Conservation (phyloP, 148 eudicot species). For the Cornus kousa region DNA sequence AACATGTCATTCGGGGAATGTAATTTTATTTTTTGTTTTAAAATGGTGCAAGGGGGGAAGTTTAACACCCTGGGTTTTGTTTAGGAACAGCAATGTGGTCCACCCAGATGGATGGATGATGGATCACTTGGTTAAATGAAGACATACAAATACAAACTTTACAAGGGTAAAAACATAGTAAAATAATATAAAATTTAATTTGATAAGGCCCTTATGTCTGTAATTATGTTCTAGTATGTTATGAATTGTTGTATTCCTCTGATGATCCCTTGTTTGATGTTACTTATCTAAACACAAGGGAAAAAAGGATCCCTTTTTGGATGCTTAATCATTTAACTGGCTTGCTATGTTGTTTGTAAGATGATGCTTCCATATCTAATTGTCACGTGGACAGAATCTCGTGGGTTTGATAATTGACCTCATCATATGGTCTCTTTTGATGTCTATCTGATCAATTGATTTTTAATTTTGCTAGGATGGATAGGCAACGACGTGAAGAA, state of each 20-base stretch:
- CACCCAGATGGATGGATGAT: neutral
- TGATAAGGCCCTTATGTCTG: too few species aligned
- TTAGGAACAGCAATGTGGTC: neutral
- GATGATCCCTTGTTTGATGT: neutral
- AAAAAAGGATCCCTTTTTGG: neutral
- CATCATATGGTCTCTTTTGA: conserved; percentile 1
- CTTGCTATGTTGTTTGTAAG: neutral
- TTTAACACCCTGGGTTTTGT: neutral
- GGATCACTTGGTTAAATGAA: neutral
- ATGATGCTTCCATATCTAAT: neutral
- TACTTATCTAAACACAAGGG: neutral
- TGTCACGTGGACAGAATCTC: neutral
- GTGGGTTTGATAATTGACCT: neutral
- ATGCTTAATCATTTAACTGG: neutral
- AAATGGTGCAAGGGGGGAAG: neutral
- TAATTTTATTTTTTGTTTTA: too few species aligned
- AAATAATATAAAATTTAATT: too few species aligned
- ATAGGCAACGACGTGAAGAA: conserved; percentile 94
- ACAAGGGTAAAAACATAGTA: neutral
- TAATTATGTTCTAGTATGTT: neutral
- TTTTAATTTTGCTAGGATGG: conserved; percentile 67
- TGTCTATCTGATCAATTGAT: conserved; percentile 7
- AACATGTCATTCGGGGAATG: too few species aligned
- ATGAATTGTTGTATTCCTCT: neutral
- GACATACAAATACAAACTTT: neutral